phyloP scores from a whole-genome alignment of 106 monocot genomes.

The Posidonia australis region DNA sequence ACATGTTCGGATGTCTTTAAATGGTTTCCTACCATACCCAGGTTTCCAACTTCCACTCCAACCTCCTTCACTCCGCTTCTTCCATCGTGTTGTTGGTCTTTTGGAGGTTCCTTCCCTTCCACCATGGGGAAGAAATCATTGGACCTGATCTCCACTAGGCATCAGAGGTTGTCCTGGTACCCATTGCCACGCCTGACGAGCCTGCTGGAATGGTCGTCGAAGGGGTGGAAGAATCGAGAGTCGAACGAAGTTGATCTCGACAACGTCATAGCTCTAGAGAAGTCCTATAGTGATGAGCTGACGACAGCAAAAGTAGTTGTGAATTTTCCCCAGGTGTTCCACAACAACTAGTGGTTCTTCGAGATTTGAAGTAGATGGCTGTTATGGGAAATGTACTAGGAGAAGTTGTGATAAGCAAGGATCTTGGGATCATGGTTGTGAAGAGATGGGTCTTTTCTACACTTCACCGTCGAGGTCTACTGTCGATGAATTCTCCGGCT shows the following conservation, averaged over 20 bases:
- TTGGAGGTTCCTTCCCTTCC: not conserved
- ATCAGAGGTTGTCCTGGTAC: not conserved
- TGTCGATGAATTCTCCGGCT: not conserved
- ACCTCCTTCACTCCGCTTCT: too few species aligned
- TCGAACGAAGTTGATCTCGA: constrained; percentile 70
- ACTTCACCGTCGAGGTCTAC: not conserved
- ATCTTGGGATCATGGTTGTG: not conserved
- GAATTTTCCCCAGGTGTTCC: not conserved
- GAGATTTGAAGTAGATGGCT: not conserved
- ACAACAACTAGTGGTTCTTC: not conserved
- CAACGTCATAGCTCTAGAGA: constrained; percentile 53
- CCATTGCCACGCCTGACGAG: constrained; percentile 27
- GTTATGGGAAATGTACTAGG: not conserved
- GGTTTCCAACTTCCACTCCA: too few species aligned
- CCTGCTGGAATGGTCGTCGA: constrained; percentile 48
- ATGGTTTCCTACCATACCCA: too few species aligned
- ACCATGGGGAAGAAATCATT: constrained; percentile 2
- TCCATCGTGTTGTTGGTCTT: too few species aligned
- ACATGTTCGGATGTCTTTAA: too few species aligned
- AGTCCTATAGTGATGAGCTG: too few species aligned
- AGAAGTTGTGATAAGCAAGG: not conserved
- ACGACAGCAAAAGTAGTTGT: not conserved
- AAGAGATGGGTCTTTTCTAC: constrained; percentile 2
- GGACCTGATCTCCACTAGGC: constrained; percentile 7
- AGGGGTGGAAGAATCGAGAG: constrained; percentile 60